Base-by-base conservation (phyloP, 441 rosid species). In the Euphorbia corollata region DNA sequence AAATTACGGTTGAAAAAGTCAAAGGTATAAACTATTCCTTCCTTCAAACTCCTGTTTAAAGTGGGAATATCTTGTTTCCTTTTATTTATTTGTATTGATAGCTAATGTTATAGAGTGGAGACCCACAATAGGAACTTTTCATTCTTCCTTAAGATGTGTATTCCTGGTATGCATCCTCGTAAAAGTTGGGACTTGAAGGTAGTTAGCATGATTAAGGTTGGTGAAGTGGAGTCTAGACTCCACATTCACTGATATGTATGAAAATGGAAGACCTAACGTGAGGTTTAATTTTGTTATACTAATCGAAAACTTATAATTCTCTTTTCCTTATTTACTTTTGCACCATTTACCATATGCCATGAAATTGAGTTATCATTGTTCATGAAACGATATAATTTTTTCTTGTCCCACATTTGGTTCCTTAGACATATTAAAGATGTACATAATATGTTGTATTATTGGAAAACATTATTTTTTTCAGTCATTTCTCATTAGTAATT, bases 1-100 rank as follows among this genome's bases (percentile, higher is more conserved):
- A 92, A 84, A 75, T 80, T 91, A 24, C 81, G 91, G 80, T 79
- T 92, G 88, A 92, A 86, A 80, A 92, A 90, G 81, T 87, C 91
- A 15, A 92, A 88, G 96, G 98, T 90, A 27, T 27, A 27, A 27
- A 27, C 32, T 27, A 27, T 27, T 27, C 32, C 1, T 27, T 27
- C 32, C 32, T 27, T 27, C 32, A 27, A 27, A 27, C 32, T 27
- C 32, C 32, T 27, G 32, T 27, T 27, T 27, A 27, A 27, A 27
- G 32, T 27, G 32, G 32, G 32, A 27, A 27, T 27, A 27, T 27
- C 32, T 27, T 27, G 1, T 27, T 27, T 27, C 32, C 32, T 27
- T 27, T 27, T 27, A 27, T 27, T 27, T 27, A 27, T 27, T 1
- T 27, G 32, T 27, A 27, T 27, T 27, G 1, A 27, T 27, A 27